Percentiles rank a stretch among this genome's conserved stretches.
These are phyloP conservation scores for Fusarium falciforme DNA, from an alignment of 2,329 filamentous ascomycete genomes.

Conservation along the genomic window DNA sequence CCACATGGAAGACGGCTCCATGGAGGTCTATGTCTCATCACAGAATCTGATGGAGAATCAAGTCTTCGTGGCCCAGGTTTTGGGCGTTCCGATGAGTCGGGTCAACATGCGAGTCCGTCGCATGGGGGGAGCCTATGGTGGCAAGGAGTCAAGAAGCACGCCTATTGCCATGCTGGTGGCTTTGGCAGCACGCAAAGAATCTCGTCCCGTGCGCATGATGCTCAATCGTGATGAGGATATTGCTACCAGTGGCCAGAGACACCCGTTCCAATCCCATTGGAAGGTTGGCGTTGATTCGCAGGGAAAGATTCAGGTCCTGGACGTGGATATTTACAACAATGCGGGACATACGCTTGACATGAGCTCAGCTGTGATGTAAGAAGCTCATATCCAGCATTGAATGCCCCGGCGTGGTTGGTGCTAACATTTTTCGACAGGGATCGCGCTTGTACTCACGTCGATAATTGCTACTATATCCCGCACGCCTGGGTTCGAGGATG, in stretches of 20 bases:
- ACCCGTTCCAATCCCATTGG: constrained; percentile 88
- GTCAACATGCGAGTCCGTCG: constrained; percentile 86
- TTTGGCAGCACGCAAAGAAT: constrained; percentile 81
- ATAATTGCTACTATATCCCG: constrained; percentile 85
- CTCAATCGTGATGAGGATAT: constrained; percentile 93
- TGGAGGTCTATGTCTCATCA: constrained; percentile 87
- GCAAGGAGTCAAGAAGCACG: constrained; percentile 86
- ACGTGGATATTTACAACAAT: constrained; percentile 87
- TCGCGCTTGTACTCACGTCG: constrained; percentile 81
- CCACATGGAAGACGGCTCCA: constrained; percentile 87
- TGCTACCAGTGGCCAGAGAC: constrained; percentile 84
- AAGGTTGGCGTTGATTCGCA: constrained; percentile 90
- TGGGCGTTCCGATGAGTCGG: constrained; percentile 84
- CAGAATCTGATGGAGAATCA: constrained; percentile 90
- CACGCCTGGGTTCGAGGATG: constrained; percentile 83
- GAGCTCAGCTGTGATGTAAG: constrained; percentile 69
- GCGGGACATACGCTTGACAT: constrained; percentile 78
- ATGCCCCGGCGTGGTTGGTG: not conserved
- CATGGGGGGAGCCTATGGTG: constrained; percentile 88
- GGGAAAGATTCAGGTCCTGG: constrained; percentile 84
- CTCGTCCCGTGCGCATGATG: constrained; percentile 86
- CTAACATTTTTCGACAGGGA: constrained; percentile 63
- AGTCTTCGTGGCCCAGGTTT: constrained; percentile 82
- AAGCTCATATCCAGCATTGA: not conserved
- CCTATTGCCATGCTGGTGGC: constrained; percentile 84